Percentiles rank a stretch among this genome's conserved stretches.
These are phyloP conservation scores for Pyrus betulifolia DNA, from an alignment of 306 rosid genomes.

Conservation along the genomic window DNA sequence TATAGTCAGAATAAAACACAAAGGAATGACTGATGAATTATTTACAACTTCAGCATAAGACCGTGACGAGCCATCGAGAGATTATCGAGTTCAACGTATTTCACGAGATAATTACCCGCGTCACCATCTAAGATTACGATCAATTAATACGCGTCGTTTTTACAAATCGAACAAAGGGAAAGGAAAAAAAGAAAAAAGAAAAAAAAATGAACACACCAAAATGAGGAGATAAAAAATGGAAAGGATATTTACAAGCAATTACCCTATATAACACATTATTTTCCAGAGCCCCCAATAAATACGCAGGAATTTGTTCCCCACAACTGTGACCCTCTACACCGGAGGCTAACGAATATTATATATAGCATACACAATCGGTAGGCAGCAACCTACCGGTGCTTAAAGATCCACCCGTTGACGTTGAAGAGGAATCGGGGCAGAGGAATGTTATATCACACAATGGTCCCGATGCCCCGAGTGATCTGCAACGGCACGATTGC, in stretches of 20 bases:
- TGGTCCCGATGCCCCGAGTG: slow-evolving; percentile 23
- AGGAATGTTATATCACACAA: slow-evolving; percentile 14
- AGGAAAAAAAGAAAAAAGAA: background rate
- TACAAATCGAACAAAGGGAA: slow-evolving; percentile 53
- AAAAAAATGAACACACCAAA: slow-evolving; percentile 40
- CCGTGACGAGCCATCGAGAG: slow-evolving; percentile 7
- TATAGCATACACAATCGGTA: slow-evolving; percentile 46
- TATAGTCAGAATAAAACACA: background rate
- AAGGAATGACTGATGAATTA: slow-evolving; percentile 4
- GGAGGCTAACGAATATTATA: slow-evolving; percentile 86
- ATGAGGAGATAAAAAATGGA: slow-evolving; percentile 20
- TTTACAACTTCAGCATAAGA: slow-evolving; percentile 24
- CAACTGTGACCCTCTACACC: slow-evolving; percentile 40
- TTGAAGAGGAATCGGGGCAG: slow-evolving; percentile 28
- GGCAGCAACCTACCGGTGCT: slow-evolving; percentile 39
- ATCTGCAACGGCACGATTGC: background rate
- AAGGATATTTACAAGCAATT: slow-evolving; percentile 77
- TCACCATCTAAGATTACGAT: slow-evolving; percentile 24
- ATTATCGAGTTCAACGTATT: background rate
- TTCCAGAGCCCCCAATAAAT: slow-evolving; percentile 66
- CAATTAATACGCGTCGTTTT: slow-evolving; percentile 27
- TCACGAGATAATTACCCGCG: slow-evolving; percentile 12
- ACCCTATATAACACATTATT: slow-evolving; percentile 79
- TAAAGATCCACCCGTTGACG: slow-evolving; percentile 41
- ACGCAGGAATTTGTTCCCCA: slow-evolving; percentile 37